Base-by-base conservation (phyloP, 352 stramenopile species). In the Globisporangium perplexum region DNA sequence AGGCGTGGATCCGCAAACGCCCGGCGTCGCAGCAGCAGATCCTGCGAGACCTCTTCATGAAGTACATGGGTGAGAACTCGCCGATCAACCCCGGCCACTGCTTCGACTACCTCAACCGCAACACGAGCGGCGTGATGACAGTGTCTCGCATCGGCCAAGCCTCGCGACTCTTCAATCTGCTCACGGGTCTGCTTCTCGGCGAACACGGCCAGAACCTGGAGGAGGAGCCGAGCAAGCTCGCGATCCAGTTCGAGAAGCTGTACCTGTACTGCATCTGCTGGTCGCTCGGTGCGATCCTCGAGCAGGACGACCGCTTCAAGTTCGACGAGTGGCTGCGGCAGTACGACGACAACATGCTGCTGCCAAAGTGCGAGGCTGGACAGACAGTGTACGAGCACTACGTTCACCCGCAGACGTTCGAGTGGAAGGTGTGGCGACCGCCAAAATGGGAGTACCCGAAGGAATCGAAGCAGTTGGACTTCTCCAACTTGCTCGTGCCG, bases 181-280 rank as follows among this genome's bases (percentile, higher is more conserved):
- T 98, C 53, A 96, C 85, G 4, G 94, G 92, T 5, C 77, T 98
- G 35, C 74, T 97, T 1, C 70, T 98, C 14, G 83, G 84, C 18
- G 82, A 92, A 6, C 77, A 93, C 41, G 81, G 80, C 1, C 78
- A 63, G 1, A 81, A 68, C 10, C 57, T 95, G 8, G 75, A 72
- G 0, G 83, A 93, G 39, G 83, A 93, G 36, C 71, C 81, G 0
- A 68, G 63, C 0, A 87, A 90, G 47, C 50, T 93, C 4, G 68
- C 69, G 18, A 74, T 93, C 31, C 85, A 94, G 47, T 68, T 98
- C 3, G 95, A 99, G 55, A 98, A 97, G 44, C 71, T 99, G 20
- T 99, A 97, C 50, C 52, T 99, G 43, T 99, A 98, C 65, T 97
- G 92, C 58, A 70, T 99, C 28, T 94, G 88, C 53, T 99, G 97